phyloP scores from a whole-genome alignment of 768 basidiomycete species.

The Mrakia gelida region DNA sequence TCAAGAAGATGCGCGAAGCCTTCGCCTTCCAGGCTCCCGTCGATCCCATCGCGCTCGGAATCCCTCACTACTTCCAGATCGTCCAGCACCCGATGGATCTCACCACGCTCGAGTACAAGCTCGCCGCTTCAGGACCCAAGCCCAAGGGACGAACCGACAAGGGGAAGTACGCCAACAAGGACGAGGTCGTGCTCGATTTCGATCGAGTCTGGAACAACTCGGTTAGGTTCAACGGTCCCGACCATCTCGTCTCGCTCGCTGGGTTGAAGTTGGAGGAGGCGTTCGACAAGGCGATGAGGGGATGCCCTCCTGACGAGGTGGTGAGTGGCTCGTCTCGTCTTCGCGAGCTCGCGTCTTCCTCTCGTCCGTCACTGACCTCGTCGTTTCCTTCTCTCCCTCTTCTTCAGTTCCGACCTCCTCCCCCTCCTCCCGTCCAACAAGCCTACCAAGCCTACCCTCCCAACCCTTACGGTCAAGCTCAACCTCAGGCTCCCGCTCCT shows the following conservation, averaged over 20 bases:
- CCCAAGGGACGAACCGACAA: slow-evolving; percentile 56
- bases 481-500: slow-evolving; percentile 48
- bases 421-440: background rate
- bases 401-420: slow-evolving; percentile 11
- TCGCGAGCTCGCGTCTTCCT: background rate
- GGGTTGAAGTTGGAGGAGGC: slow-evolving; percentile 75
- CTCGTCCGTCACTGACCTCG: background rate
- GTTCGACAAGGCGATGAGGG: slow-evolving; percentile 83
- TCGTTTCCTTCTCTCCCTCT: background rate
- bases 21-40: slow-evolving; percentile 79
- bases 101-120: slow-evolving; percentile 82
- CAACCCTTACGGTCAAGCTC: slow-evolving; percentile 32
- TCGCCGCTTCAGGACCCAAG: slow-evolving; percentile 61
- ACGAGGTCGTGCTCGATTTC: slow-evolving; percentile 80
- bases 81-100: slow-evolving; percentile 93
- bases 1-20: slow-evolving; percentile 85
- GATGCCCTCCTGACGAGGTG: slow-evolving; percentile 71
- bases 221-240: slow-evolving; percentile 85
- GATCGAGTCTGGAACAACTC: slow-evolving; percentile 85
- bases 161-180: slow-evolving; percentile 58
- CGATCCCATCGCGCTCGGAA: slow-evolving; percentile 64
- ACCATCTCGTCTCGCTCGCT: slow-evolving; percentile 71
- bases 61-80: slow-evolving; percentile 80
- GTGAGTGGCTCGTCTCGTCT: slow-evolving; percentile 49
- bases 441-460: slow-evolving; percentile 33